These are phyloP conservation scores for Cryptomeria japonica DNA, from an alignment of 75 land plant species.

Conservation along the genomic window DNA sequence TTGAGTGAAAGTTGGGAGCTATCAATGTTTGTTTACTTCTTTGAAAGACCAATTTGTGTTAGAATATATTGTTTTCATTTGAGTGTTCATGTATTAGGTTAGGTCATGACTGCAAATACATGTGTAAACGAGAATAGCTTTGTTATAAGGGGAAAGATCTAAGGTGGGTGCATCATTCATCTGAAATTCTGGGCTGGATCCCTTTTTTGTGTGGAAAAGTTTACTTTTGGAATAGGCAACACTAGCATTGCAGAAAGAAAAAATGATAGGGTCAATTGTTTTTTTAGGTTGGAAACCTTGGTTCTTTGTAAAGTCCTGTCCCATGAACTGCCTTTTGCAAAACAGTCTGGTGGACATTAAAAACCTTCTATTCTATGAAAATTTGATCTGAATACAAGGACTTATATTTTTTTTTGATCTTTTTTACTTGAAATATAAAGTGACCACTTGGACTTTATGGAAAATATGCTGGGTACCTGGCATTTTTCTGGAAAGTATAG, in stretches of 20 bases:
- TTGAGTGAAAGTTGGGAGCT: not conserved
- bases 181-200: not conserved
- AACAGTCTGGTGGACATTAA: too few relatives aligned
- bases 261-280: not conserved
- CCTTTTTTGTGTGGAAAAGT: not conserved
- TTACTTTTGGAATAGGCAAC: too few relatives aligned
- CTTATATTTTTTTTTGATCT: not conserved
- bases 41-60: not conserved
- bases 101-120: not conserved
- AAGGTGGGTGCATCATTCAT: not conserved
- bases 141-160: not conserved
- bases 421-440: not conserved
- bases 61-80: not conserved
- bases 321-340: too few relatives aligned
- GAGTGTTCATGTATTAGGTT: not conserved
- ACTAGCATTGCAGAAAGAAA: too few relatives aligned
- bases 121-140: not conserved
- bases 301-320: not conserved
- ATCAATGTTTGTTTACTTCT: not conserved
- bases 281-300: not conserved
- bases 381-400: too few relatives aligned
- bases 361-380: too few relatives aligned
- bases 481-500: not conserved
- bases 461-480: not conserved
- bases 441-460: not conserved